Percentiles rank a stretch among this genome's conserved stretches.
Evolutionary conservation across 129 eudicot genomes (phyloP).

Genomic region (Centaurea solstitialis): DNA sequence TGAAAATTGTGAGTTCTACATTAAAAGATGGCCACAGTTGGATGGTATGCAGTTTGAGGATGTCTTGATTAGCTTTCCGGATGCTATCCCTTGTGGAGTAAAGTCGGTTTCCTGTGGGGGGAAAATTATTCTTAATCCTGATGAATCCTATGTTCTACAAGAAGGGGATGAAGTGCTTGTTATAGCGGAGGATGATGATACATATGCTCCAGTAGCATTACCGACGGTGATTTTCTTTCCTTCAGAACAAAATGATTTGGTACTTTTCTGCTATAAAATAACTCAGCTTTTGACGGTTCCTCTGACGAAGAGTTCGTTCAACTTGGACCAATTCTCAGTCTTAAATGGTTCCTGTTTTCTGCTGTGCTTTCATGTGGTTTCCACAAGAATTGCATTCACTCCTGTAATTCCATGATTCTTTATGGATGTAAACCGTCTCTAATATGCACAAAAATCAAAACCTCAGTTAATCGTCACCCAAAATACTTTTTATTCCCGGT

Average conservation of each 20-base stretch:
- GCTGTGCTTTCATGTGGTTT: neutral
- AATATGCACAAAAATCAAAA: neutral
- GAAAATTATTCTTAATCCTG: constrained; percentile 80
- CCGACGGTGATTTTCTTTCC: constrained; percentile 71
- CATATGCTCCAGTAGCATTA: constrained; percentile 70
- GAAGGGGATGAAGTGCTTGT: constrained; percentile 91
- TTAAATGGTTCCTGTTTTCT: neutral
- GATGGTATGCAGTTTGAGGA: constrained; percentile 89
- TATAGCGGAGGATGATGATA: constrained; percentile 88
- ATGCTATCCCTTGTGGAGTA: constrained; percentile 89
- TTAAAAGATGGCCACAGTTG: constrained; percentile 81
- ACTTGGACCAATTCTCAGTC: neutral
- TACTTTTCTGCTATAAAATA: neutral
- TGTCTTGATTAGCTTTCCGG: constrained; percentile 82
- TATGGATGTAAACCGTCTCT: neutral
- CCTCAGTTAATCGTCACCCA: neutral
- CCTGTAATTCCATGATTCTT: neutral
- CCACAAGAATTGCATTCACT: neutral
- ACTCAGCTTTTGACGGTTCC: neutral
- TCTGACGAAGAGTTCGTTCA: neutral
- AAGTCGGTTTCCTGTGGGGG: constrained; percentile 68
- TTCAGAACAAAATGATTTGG: neutral
- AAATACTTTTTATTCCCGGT: neutral
- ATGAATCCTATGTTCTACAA: constrained; percentile 77
- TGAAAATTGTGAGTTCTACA: constrained; percentile 88